Evolutionary conservation across 2,329 filamentous ascomycete genomes (phyloP).

Genomic region (Macrophomina tecta): DNA sequence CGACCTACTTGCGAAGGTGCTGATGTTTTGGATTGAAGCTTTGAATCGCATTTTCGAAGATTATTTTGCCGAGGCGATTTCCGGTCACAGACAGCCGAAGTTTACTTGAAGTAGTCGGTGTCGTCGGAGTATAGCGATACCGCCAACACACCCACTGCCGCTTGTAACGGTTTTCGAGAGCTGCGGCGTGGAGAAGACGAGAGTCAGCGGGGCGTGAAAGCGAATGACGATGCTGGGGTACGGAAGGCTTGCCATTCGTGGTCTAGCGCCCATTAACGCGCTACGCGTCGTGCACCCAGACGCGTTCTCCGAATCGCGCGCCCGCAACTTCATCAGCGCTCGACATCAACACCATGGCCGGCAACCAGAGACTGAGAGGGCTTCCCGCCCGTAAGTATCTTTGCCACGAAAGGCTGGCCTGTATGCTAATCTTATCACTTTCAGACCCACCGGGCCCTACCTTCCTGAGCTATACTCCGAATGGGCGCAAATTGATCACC

Average conservation of each 20-base stretch:
- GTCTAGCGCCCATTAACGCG: constrained; percentile 10
- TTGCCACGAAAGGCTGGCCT: neutral
- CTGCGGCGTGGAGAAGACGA: constrained; percentile 2
- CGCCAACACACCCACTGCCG: constrained; percentile 1
- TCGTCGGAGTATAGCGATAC: neutral
- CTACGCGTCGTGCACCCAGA: constrained; percentile 18
- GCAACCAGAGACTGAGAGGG: constrained; percentile 35
- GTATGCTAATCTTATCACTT: neutral
- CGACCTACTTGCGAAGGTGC: constrained; percentile 59
- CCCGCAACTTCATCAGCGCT: neutral
- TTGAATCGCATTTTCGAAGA: constrained; percentile 57
- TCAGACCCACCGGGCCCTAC: constrained; percentile 84
- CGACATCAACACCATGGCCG: constrained; percentile 31
- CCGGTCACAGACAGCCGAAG: neutral
- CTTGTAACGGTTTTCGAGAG: neutral
- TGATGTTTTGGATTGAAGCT: constrained; percentile 58
- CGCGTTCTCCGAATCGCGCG: constrained; percentile 10
- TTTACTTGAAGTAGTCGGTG: neutral
- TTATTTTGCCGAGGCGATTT: neutral
- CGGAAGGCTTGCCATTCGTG: constrained; percentile 2
- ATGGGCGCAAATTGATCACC: constrained; percentile 85
- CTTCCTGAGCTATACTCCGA: constrained; percentile 85
- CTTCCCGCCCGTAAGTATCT: constrained; percentile 42
- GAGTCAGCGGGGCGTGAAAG: neutral
- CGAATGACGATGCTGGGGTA: neutral